phyloP scores from a whole-genome alignment of 2,329 filamentous ascomycete species.

The Claviceps sorghi region DNA sequence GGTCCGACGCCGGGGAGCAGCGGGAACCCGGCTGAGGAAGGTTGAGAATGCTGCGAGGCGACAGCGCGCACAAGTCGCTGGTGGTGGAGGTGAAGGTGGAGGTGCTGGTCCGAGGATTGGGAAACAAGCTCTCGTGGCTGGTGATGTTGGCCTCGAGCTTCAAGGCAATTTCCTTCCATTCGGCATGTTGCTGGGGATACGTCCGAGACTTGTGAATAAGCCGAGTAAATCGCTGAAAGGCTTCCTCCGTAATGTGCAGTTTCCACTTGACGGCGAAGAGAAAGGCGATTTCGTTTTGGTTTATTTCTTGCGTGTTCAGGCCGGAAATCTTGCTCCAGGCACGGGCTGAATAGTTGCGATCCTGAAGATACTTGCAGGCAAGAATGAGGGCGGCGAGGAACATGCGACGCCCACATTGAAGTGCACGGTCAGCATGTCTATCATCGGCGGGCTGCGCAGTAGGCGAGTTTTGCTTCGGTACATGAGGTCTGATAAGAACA shows the following conservation, averaged over 20 bases:
- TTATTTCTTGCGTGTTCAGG: conserved; percentile 85
- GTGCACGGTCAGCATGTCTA: conserved; percentile 55
- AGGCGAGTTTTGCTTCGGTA: conserved; percentile 71
- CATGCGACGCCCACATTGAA: conserved; percentile 95
- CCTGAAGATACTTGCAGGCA: conserved; percentile 94
- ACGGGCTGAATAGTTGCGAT: conserved; percentile 91
- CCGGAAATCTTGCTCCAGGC: conserved; percentile 99
- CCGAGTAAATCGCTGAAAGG: conserved; percentile 88
- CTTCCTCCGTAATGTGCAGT: conserved; percentile 76
- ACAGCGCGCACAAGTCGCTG: conserved; percentile 22
- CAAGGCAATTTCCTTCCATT: conserved; percentile 46
- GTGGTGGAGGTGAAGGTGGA: conserved; percentile 6
- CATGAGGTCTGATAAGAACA: conserved; percentile 80
- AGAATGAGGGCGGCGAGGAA: conserved; percentile 89
- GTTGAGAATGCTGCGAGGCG: conserved; percentile 30
- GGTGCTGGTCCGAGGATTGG: conserved; percentile 16
- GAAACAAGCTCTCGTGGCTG: conserved; percentile 40
- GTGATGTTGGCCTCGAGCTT: conserved; percentile 41
- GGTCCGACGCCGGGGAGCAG: conserved; percentile 20
- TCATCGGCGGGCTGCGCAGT: conserved; percentile 64
- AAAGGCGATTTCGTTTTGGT: conserved; percentile 90
- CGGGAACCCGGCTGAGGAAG: conserved; percentile 22
- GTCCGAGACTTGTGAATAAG: conserved; percentile 50
- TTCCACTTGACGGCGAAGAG: conserved; percentile 84
- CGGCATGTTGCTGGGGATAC: conserved; percentile 31